A percentile compares a stretch with the other conserved stretches of the same genome.
These are phyloP conservation scores for Centaurea solstitialis DNA, from an alignment of 129 eudicot species.

Conservation along the genomic window DNA sequence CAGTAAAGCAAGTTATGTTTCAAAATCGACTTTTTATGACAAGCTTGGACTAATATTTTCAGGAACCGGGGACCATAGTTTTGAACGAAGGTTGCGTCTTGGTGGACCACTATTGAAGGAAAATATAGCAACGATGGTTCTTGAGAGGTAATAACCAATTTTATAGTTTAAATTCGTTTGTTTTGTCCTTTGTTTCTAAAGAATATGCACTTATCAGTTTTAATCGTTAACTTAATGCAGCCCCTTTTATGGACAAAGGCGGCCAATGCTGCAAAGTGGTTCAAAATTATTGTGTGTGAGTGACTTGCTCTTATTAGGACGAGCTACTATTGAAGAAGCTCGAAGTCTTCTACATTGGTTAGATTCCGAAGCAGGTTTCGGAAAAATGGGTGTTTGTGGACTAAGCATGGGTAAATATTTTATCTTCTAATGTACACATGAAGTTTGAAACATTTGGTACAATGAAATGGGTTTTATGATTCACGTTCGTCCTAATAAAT, in stretches of 20 bases:
- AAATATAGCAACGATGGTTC: conserved; percentile 97
- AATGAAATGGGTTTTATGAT: neutral
- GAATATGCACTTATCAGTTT: neutral
- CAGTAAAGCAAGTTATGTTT: neutral
- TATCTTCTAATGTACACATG: neutral
- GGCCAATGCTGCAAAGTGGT: conserved; percentile 84
- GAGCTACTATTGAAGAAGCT: conserved; percentile 95
- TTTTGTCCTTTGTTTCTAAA: neutral
- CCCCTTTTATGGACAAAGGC: conserved; percentile 95
- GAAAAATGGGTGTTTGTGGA: conserved; percentile 96
- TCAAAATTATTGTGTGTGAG: conserved; percentile 91
- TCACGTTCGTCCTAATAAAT: neutral
- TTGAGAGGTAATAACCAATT: conserved; percentile 70
- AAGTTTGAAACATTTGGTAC: neutral
- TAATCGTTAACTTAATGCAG: conserved; percentile 36
- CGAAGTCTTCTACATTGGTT: conserved; percentile 89
- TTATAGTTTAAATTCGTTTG: neutral
- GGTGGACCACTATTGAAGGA: conserved; percentile 93
- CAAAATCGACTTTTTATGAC: neutral
- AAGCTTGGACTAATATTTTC: conserved; percentile 10
- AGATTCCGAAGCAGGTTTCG: conserved; percentile 77
- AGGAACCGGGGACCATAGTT: conserved; percentile 98
- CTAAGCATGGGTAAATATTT: conserved; percentile 92
- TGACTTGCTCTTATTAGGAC: conserved; percentile 86
- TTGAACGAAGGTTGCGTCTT: conserved; percentile 91